Evolutionary conservation across 352 stramenopile species (phyloP), one percentile per base, ranked within the genome.

Genomic region (Pythium phragmiticola): DNA sequence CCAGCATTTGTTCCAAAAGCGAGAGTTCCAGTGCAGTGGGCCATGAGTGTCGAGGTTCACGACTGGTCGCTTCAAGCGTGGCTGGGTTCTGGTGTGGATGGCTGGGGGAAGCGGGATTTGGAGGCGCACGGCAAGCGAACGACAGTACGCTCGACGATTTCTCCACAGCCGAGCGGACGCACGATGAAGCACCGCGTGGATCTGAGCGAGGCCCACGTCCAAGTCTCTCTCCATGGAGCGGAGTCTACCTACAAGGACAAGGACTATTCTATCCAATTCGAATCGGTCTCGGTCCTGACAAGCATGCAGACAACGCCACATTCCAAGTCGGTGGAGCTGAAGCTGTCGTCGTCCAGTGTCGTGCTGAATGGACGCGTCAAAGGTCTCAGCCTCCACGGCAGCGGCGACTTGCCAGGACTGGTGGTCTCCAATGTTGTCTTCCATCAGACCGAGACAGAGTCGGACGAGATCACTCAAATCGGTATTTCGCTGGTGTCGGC

Each of bases 321-420:
- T 7, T 41, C 19, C 21, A 68, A 68, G 47, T 63, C 62, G 28
- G 63, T 59, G 62, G 62, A 68, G 13, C 13, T 67, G 9, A 67
- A 55, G 17, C 34, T 67, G 7, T 50, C 51, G 6, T 53, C 60
- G 33, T 52, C 43, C 19, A 57, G 51, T 17, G 55, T 67, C 11
- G 43, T 49, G 26, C 9, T 67, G 21, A 67, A 61, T 36, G 60
- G 37, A 8, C 47, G 53, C 19, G 23, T 26, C 8, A 57, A 26
- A 33, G 47, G 48, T 19, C 21, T 4, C 23, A 11, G 2, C 4
- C 13, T 8, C 8, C 28, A 39, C 4, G 12, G 30, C 60, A 37
- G 23, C 17, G 34, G 13, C 7, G n/a, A 36, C 23, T 23, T 67
- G 1, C 60, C 60, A 21, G 52, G 43, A 16, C 12, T 67, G 8